Percentiles rank a stretch among this genome's conserved stretches.
phyloP scores from a whole-genome alignment of 2,329 filamentous ascomycete genomes.

The Talaromyces atroroseus region DNA sequence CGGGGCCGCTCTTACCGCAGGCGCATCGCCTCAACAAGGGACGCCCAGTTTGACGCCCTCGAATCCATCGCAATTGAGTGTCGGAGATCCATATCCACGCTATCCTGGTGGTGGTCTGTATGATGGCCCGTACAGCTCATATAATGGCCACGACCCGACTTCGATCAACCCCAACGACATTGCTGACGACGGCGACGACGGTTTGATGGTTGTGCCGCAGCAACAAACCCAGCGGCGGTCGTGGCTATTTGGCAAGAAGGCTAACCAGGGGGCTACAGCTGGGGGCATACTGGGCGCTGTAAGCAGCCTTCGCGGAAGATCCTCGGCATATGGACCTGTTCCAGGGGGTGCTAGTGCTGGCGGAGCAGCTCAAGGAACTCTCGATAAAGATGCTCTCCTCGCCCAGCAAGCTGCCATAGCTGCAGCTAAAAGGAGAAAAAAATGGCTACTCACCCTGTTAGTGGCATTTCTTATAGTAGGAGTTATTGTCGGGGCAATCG shows the following conservation, averaged over 20 bases:
- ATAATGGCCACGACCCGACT: constrained; percentile 43
- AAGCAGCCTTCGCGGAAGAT: constrained; percentile 35
- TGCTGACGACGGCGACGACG: constrained; percentile 83
- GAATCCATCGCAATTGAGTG: constrained; percentile 45
- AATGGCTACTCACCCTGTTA: constrained; percentile 58
- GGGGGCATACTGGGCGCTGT: constrained; percentile 30
- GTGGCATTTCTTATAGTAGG: constrained; percentile 50
- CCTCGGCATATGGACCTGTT: constrained; percentile 55
- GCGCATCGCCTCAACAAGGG: constrained; percentile 28
- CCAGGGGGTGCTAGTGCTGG: constrained; percentile 25
- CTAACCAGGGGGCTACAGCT: constrained; percentile 29
- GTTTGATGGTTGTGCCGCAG: constrained; percentile 53
- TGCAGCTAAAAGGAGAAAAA: constrained; percentile 55
- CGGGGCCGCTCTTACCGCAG: constrained; percentile 27
- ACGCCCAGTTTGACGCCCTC: constrained; percentile 26
- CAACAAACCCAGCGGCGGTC: constrained; percentile 43
- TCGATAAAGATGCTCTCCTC: constrained; percentile 64
- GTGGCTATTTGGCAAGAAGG: constrained; percentile 48
- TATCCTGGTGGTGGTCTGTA: constrained; percentile 35
- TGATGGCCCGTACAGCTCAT: constrained; percentile 57
- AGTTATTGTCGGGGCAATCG: constrained; percentile 63
- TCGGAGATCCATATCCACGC: constrained; percentile 37
- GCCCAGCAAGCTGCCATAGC: constrained; percentile 51
- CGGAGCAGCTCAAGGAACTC: constrained; percentile 18
- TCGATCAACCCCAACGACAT: constrained; percentile 72